Base-by-base conservation (phyloP, 306 rosid species). In the Prunus mira region DNA sequence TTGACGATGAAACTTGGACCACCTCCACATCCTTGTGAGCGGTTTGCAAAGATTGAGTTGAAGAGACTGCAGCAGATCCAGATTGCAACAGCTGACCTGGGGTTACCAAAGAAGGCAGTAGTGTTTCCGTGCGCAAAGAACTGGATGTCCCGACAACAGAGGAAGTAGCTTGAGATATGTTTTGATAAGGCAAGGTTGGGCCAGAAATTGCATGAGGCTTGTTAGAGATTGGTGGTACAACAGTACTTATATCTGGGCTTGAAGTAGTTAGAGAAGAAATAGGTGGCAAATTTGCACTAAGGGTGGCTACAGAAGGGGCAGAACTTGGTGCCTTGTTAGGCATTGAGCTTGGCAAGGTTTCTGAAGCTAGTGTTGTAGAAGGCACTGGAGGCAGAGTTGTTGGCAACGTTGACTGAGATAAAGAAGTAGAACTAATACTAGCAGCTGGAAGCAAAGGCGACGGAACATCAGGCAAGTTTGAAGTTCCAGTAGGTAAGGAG, bases 61-160 rank as follows among this genome's bases (percentile, higher is more conserved):
- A 82, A 75, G 93, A 82, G 67, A 69, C 89, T 49, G 69, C 54
- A 24, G 89, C 51, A 70, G 93, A 78, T 62, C 90, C 88, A 75
- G 86, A 73, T 82, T 91, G 97, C 88, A 88, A 82, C 65, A 94
- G 82, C 85, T 93, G 97, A 47, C 93, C 96, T 18, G 97, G 97
- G 72, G 96, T 94, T 78, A 94, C 83, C 82, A 91, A 78, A 66
- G 96, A 77, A 67, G 91, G 97, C 32, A 78, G 79, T 9, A 87
- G 81, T 49, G 85, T 60, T 71, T 88, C 93, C 34, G 81, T 14
- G n/a, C 50, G 83, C 30, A 77, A 49, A 28, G 92, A 80, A 78
- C 56, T 87, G 25, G 91, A 80, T 72, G 93, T 76, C 73, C 93
- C 93, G 78, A 78, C 82, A 67, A 76, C 56, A 13, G 91, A 79